phyloP scores from a whole-genome alignment of 768 basidiomycete species.

The Phlebiopsis flavidoalba region DNA sequence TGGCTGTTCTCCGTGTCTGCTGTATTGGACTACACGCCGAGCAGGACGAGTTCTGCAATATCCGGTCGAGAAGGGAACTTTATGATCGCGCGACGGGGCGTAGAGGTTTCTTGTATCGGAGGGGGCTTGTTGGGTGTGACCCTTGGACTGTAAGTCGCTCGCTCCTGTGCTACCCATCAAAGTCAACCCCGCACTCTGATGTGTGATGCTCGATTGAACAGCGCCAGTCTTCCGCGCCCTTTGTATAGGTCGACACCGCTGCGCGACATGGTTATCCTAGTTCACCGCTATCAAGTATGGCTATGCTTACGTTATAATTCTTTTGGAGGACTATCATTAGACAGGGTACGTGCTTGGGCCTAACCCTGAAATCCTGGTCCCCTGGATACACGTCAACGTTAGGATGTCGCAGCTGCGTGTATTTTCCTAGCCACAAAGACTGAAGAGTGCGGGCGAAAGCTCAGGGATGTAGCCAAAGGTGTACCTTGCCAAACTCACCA shows the following conservation, averaged over 20 bases:
- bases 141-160: slow-evolving; percentile 66
- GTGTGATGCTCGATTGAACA: slow-evolving; percentile 26
- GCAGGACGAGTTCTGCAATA: slow-evolving; percentile 38
- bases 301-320: slow-evolving; percentile 87
- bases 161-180: not conserved
- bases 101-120: slow-evolving; percentile 87
- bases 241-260: slow-evolving; percentile 87
- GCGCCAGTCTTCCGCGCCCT: slow-evolving; percentile 75
- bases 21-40: slow-evolving; percentile 50
- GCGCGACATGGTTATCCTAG: slow-evolving; percentile 88
- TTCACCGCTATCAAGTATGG: no score
- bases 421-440: slow-evolving; percentile 91
- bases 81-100: slow-evolving; percentile 76
- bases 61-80: slow-evolving; percentile 60
- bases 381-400: not conserved
- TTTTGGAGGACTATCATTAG: slow-evolving; percentile 77
- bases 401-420: slow-evolving; percentile 85
- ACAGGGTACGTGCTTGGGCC: slow-evolving; percentile 41
- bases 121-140: slow-evolving; percentile 73
- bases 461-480: slow-evolving; percentile 81
- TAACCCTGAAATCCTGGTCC: not conserved
- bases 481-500: slow-evolving; percentile 61
- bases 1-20: slow-evolving; percentile 69
- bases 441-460: slow-evolving; percentile 82
- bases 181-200: slow-evolving; percentile 11